These are phyloP conservation scores for Dipteronia sinensis DNA, from an alignment of 345 rosid species.

Conservation along the genomic window DNA sequence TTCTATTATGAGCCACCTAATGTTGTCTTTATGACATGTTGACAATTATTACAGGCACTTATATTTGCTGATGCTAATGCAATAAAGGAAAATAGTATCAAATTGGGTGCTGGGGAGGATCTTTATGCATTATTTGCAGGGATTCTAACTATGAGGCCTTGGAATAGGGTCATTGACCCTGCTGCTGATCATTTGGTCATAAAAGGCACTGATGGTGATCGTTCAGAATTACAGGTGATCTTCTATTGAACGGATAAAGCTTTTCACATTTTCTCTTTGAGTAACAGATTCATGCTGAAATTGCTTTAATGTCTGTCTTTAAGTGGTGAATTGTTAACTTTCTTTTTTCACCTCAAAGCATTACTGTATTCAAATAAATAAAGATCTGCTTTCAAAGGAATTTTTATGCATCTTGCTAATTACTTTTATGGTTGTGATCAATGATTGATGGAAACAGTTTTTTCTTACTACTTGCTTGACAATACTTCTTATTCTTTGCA, in stretches of 20 bases:
- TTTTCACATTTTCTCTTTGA: neutral
- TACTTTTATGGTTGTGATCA: neutral
- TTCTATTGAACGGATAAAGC: constrained; percentile 3
- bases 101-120: constrained; percentile 94
- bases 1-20: constrained; percentile 12
- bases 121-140: constrained; percentile 80
- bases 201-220: constrained; percentile 65
- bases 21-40: constrained; percentile 7
- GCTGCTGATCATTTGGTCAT: constrained; percentile 90
- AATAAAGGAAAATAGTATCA: constrained; percentile 78
- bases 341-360: neutral
- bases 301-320: neutral
- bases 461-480: neutral
- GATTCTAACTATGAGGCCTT: constrained; percentile 89
- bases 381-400: too few species aligned
- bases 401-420: constrained; percentile 2
- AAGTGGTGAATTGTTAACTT: neutral
- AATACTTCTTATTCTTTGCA: constrained; percentile 30
- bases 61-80: constrained; percentile 81
- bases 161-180: constrained; percentile 80
- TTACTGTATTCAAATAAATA: neutral
- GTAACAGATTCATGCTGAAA: neutral
- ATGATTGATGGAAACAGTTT: neutral
- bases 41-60: constrained; percentile 50
- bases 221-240: constrained; percentile 78